Conservation (phyloP, 2,329 filamentous ascomycete species). For the Nothophoma quercina region DNA sequence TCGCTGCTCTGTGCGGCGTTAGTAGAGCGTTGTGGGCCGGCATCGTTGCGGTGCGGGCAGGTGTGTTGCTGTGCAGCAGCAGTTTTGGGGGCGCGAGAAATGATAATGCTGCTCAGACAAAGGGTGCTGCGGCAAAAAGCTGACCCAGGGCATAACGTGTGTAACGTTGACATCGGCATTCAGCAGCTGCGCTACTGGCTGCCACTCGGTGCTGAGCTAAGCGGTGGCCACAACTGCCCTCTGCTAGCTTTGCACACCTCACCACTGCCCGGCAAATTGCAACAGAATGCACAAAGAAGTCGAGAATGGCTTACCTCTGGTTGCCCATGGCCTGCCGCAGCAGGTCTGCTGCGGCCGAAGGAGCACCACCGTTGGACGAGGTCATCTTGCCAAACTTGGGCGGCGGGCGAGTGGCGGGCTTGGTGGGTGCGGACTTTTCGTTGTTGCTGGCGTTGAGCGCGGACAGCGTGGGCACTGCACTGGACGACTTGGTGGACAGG, state of each 20-base stretch:
- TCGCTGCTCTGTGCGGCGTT: constrained; percentile 52
- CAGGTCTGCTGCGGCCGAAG: constrained; percentile 63
- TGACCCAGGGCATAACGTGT: constrained; percentile 40
- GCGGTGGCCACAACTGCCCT: constrained; percentile 20
- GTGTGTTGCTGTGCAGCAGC: constrained; percentile 15
- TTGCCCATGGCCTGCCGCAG: constrained; percentile 63
- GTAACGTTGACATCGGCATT: constrained; percentile 38
- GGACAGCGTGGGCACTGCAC: constrained; percentile 56
- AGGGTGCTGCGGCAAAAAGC: constrained; percentile 23
- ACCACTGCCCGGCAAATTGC: constrained; percentile 6
- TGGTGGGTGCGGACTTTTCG: constrained; percentile 34
- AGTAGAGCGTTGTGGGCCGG: constrained; percentile 45
- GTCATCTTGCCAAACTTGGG: constrained; percentile 39
- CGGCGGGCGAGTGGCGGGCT: constrained; percentile 25
- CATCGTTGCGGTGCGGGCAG: constrained; percentile 31
- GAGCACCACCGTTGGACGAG: constrained; percentile 49
- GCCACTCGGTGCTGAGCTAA: constrained; percentile 28
- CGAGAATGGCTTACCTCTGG: constrained; percentile 59
- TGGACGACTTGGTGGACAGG: constrained; percentile 50
- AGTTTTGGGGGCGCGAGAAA: constrained; percentile 7
- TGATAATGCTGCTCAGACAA: constrained; percentile 7
- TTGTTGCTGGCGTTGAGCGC: constrained; percentile 40
- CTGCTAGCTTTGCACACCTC: constrained; percentile 9
- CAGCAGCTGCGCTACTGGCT: constrained; percentile 20
- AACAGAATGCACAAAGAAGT: constrained; percentile 8